These are phyloP conservation scores for Przewalskia tangutica DNA, from an alignment of 257 asterid genomes.

Conservation along the genomic window DNA sequence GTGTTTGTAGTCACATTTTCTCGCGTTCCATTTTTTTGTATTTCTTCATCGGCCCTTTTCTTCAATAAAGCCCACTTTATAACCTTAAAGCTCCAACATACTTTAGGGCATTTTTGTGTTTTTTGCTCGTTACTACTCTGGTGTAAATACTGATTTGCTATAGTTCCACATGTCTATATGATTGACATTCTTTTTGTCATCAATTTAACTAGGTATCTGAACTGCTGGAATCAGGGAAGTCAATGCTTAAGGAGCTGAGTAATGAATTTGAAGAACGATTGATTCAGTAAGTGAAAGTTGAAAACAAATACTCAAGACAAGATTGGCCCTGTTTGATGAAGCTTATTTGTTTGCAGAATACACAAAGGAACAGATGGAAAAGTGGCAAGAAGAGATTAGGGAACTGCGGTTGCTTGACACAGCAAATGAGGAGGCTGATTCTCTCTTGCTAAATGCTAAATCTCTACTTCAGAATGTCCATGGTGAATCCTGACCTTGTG, in stretches of 20 bases:
- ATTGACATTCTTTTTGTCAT: neutral
- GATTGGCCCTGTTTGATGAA: conserved; percentile 8
- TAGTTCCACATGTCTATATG: neutral
- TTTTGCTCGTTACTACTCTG: neutral
- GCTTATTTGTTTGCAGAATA: conserved; percentile 26
- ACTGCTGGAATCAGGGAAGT: conserved; percentile 79
- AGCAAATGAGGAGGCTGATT: conserved; percentile 55
- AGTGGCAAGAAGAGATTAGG: conserved; percentile 84
- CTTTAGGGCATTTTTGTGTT: neutral
- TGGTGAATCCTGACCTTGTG: conserved; percentile 22
- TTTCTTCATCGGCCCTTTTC: too few relatives aligned
- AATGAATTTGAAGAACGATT: conserved; percentile 68
- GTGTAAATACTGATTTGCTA: neutral
- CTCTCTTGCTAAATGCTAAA: conserved; percentile 50
- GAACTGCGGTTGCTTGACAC: conserved; percentile 61
- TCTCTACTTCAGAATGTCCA: conserved; percentile 43
- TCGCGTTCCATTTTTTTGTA: neutral
- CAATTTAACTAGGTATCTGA: conserved; percentile 52
- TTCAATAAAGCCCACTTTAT: neutral
- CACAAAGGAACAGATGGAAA: conserved; percentile 77
- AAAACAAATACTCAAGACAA: neutral
- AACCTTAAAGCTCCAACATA: neutral
- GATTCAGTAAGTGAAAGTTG: conserved; percentile 42
- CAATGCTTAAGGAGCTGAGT: conserved; percentile 62
- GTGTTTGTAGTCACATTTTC: too few relatives aligned